phyloP scores from a whole-genome alignment of 441 rosid genomes.

The Arabidopsis lyrata region DNA sequence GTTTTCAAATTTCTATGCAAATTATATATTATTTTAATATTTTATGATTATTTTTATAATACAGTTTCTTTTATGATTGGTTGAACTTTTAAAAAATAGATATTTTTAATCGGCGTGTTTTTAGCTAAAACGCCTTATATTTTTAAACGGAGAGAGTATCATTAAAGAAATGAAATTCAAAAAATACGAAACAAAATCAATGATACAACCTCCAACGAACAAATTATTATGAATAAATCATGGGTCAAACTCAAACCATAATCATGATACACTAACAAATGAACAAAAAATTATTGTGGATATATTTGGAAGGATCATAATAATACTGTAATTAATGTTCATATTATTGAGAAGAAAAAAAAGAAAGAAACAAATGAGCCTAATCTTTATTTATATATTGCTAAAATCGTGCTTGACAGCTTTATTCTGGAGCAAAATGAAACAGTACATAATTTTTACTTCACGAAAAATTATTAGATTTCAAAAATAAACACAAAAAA shows the following conservation, averaged over 20 bases:
- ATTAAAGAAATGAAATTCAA: neutral
- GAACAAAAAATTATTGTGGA: neutral
- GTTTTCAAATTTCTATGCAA: no score
- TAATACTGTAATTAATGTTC: constrained; percentile 5
- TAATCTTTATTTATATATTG: constrained; percentile 43
- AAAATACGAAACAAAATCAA: neutral
- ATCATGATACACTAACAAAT: no score
- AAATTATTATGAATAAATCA: neutral
- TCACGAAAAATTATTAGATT: constrained; percentile 7
- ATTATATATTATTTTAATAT: no score
- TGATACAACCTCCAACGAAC: constrained; percentile 15
- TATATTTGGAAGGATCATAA: neutral
- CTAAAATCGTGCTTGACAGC: constrained; percentile 86
- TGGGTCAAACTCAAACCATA: no score
- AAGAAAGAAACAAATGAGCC: neutral
- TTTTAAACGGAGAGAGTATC: no score
- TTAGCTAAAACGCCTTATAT: no score
- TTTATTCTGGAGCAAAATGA: constrained; percentile 48
- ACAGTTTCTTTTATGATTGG: no score
- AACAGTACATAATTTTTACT: constrained; percentile 44
- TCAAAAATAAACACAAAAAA: constrained; percentile 32
- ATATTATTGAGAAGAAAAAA: neutral
- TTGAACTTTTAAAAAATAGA: no score
- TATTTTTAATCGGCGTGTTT: no score
- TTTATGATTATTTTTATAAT: no score